Evolutionary conservation across 768 basidiomycete genomes (phyloP), one percentile per base, ranked within the genome.

Genomic region (Leccinellum rugosiceps): DNA sequence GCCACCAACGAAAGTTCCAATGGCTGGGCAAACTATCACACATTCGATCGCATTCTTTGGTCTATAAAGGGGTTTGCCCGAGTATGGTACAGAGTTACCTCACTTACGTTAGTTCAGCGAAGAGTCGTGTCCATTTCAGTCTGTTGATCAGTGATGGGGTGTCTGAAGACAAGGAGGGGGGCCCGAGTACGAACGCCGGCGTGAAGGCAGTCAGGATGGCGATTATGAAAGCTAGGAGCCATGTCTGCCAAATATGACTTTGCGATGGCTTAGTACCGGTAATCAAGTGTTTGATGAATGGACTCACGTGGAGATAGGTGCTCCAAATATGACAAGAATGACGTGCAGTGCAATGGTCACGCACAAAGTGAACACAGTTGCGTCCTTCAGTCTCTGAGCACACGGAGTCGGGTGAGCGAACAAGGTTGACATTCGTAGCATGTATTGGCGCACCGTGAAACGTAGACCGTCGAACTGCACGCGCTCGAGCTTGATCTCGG

Each of bases 71-170:
- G 35, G 38, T 64, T 58, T 52, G 13, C 4, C 10, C n/a, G 48
- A 35, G 11, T 11, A 44, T 62, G 28, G 10, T 2, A n/a, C 17
- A 3, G 17, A 19, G 28, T 17, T 58, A 25, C 30, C 44, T 53
- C 4, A 85, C 92, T 70, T 67, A 96, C 94, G 82, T 80, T 59
- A 90, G 74, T 62, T 94, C 89, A 49, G 83, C 88, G 66, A 95
- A 94, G 41, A 98, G 76, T 50, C 90, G 81, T 23, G 83, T 78
- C 88, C 92, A 92, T 6, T 82, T 81, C 68, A 86, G 77, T 44
- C 87, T 79, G 46, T 78, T 80, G 53, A 83, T 70, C 34, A 85
- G 65, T 1, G 85, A 77, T 15, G 72, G 67, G 7, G 77, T 72
- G 47, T 76, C 74, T 19, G 68, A 70, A 21, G 72, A 71, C 15